A percentile compares a stretch with the other conserved stretches of the same genome.
phyloP scores from a whole-genome alignment of 2,329 filamentous ascomycete species.

The Penicillium thymicola region DNA sequence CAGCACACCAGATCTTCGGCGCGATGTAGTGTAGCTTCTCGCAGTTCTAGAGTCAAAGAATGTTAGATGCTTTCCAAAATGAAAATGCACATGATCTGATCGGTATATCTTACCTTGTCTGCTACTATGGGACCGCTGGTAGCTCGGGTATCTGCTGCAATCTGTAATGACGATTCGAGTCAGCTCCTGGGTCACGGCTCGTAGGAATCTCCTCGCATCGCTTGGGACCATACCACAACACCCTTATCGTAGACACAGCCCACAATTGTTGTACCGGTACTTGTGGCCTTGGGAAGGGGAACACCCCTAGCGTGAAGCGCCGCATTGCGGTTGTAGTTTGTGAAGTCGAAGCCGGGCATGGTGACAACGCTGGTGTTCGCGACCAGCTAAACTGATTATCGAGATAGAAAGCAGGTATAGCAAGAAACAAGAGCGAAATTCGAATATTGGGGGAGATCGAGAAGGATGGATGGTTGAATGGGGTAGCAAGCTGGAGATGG shows the following conservation, averaged over 20 bases:
- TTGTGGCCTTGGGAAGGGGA: conserved; percentile 93
- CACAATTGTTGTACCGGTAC: conserved; percentile 97
- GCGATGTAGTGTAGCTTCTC: conserved; percentile 99
- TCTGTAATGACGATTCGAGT: conserved; percentile 51
- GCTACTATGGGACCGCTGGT: conserved; percentile 97
- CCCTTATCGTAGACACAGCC: conserved; percentile 95
- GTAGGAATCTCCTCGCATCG: background rate
- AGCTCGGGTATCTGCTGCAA: conserved; percentile 96
- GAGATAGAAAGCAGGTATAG: background rate
- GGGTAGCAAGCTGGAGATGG: conserved; percentile 19
- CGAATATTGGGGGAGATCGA: background rate
- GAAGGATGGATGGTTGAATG: conserved; percentile 28
- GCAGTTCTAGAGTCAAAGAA: conserved; percentile 66
- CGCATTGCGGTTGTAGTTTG: conserved; percentile 98
- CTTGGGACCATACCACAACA: conserved; percentile 68
- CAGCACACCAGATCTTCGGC: conserved; percentile 98
- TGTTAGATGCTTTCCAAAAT: conserved; percentile 3
- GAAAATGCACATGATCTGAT: background rate
- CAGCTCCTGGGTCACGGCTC: conserved; percentile 12
- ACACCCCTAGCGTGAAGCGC: conserved; percentile 92
- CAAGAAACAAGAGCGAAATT: background rate
- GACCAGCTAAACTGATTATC: conserved; percentile 9
- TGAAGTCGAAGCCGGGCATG: conserved; percentile 99
- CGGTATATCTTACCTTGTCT: conserved; percentile 68
- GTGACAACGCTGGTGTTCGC: conserved; percentile 36